Percentiles rank a stretch among this genome's conserved stretches.
phyloP scores from a whole-genome alignment of 352 stramenopile genomes.

The Phytopythium helicoides region DNA sequence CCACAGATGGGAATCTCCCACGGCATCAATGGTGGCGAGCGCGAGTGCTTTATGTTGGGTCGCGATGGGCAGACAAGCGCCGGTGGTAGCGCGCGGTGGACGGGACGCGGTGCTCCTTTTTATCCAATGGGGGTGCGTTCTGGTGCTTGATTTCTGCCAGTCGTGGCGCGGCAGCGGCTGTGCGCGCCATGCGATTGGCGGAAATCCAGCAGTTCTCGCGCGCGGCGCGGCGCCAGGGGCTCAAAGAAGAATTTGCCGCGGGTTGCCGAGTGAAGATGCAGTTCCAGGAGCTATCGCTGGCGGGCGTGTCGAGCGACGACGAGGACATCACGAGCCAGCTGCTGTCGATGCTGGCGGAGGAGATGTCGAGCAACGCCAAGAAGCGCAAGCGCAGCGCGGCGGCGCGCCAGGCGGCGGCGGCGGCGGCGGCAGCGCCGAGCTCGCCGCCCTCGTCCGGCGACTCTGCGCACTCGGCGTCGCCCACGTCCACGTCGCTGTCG shows the following conservation, averaged over 20 bases:
- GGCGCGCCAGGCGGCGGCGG: no score
- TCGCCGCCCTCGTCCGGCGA: not conserved
- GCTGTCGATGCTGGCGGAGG: conserved; percentile 38
- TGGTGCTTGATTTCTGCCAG: not conserved
- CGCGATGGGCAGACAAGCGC: no score
- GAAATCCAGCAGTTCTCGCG: conserved; percentile 5
- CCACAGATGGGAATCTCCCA: no score
- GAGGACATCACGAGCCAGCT: conserved; percentile 40
- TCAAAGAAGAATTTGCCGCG: conserved; percentile 6
- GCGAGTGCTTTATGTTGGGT: no score
- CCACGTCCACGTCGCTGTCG: conserved; percentile 9
- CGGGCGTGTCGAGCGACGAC: conserved; percentile 25
- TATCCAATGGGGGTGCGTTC: not conserved
- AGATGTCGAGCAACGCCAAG: conserved; percentile 38
- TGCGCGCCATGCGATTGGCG: not conserved
- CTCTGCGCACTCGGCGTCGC: conserved; percentile 1
- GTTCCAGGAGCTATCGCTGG: conserved; percentile 6
- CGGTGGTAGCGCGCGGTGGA: no score
- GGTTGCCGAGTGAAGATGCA: no score
- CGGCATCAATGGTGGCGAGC: no score
- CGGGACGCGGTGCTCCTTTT: no score
- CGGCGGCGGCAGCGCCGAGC: conserved; percentile 2
- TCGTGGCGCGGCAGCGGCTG: not conserved
- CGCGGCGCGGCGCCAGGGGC: not conserved
- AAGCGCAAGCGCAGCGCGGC: conserved; percentile 30